These are phyloP conservation scores for Plasmodium gonderi DNA, from an alignment of 169 alveolate species.

Conservation along the genomic window DNA sequence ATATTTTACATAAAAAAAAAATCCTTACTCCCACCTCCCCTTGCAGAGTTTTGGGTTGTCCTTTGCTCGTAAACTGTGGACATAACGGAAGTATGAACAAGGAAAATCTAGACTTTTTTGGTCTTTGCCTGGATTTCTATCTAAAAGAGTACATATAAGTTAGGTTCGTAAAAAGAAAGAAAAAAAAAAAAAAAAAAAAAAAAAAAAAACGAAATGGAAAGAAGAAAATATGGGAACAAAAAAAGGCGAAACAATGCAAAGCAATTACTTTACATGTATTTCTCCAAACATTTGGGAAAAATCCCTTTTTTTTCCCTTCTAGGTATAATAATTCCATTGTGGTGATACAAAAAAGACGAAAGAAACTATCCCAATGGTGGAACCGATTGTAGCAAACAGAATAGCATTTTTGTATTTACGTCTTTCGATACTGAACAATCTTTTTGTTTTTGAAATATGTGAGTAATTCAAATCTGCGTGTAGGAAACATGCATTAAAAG, in stretches of 20 bases:
- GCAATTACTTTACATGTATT: background rate
- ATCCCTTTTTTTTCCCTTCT: background rate
- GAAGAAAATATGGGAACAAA: background rate
- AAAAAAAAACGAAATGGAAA: background rate
- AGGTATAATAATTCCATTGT: constrained; percentile 33
- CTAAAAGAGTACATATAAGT: constrained; percentile 19
- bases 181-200: background rate
- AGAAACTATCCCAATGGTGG: constrained; percentile 38
- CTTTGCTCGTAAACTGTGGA: constrained; percentile 59
- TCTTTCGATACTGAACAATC: constrained; percentile 21
- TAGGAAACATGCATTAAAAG: background rate
- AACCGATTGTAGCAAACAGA: constrained; percentile 28
- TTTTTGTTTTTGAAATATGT: constrained; percentile 27
- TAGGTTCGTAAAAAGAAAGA: background rate
- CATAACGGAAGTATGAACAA: constrained; percentile 61
- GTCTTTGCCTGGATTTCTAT: constrained; percentile 22
- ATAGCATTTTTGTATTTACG: constrained; percentile 10
- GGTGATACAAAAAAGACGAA: constrained; percentile 44
- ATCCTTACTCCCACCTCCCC: background rate
- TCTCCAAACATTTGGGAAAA: background rate
- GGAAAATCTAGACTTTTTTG: constrained; percentile 29
- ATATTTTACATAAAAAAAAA: no score
- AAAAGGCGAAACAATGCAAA: background rate
- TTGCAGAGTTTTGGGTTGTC: constrained; percentile 64
- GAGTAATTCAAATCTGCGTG: constrained; percentile 23